Evolutionary conservation across 352 stramenopile genomes (phyloP).

Genomic region (Globisporangium spiculum): DNA sequence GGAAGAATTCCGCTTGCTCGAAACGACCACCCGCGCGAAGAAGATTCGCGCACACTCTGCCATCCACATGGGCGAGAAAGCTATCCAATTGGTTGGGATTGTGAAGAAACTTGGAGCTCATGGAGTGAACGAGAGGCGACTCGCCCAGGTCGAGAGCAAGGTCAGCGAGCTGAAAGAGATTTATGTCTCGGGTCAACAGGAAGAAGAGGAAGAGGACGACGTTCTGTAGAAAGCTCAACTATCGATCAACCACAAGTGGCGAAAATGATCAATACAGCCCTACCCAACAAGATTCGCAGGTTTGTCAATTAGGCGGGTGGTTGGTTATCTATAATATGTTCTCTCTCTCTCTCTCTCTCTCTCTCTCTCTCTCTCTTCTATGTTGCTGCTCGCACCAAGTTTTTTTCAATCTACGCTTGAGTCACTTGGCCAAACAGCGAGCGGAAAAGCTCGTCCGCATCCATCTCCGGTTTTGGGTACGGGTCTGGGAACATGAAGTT

Average conservation of each 20-base stretch:
- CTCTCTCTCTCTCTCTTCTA: constrained; percentile 18
- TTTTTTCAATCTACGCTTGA: constrained; percentile 27
- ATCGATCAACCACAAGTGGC: neutral
- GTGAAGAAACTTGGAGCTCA: constrained; percentile 80
- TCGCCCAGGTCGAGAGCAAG: constrained; percentile 40
- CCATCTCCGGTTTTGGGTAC: constrained; percentile 71
- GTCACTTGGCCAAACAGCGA: constrained; percentile 77
- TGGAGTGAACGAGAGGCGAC: constrained; percentile 48
- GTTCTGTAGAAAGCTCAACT: constrained; percentile 55
- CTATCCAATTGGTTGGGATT: constrained; percentile 71
- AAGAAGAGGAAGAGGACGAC: constrained; percentile 85
- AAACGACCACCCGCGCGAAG: constrained; percentile 68
- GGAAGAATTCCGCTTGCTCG: constrained; percentile 70
- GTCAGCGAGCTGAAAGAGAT: constrained; percentile 50
- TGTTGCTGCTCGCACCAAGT: neutral
- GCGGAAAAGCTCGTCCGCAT: constrained; percentile 82
- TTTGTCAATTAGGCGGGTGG: constrained; percentile 11
- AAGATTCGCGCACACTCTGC: constrained; percentile 73
- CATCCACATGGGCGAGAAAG: constrained; percentile 74
- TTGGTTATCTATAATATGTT: constrained; percentile 18
- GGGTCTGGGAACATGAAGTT: constrained; percentile 90
- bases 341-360: neutral
- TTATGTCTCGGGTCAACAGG: constrained; percentile 58
- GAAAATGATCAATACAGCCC: neutral
- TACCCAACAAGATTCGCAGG: constrained; percentile 5